phyloP scores from a whole-genome alignment of 2,329 filamentous ascomycete genomes.

The Bipolaris victoriae region DNA sequence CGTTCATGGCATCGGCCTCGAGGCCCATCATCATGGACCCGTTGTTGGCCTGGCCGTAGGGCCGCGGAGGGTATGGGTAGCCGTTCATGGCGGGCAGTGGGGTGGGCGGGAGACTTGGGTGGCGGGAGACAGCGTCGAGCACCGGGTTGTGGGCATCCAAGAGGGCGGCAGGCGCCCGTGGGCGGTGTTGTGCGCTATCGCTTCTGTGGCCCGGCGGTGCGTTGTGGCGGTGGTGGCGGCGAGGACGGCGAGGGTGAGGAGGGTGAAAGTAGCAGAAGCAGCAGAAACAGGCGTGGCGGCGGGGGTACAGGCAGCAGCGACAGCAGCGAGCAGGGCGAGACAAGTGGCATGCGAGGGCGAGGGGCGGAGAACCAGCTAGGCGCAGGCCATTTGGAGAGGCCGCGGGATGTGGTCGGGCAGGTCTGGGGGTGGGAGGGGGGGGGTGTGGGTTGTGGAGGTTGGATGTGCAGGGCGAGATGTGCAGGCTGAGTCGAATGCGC shows the following conservation, averaged over 20 bases:
- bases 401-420: constrained; percentile 1
- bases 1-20: constrained; percentile 30
- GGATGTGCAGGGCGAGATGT: constrained; percentile 17
- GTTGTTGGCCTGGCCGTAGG: constrained; percentile 34
- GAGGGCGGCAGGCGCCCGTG: constrained; percentile 11
- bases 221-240: constrained; percentile 7
- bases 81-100: constrained; percentile 44
- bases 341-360: constrained; percentile 1
- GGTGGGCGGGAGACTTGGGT: neutral
- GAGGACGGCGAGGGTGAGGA: neutral
- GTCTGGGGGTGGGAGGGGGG: constrained; percentile 3
- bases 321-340: neutral
- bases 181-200: constrained; percentile 15
- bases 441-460: constrained; percentile 6
- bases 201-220: constrained; percentile 18
- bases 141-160: constrained; percentile 17
- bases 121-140: constrained; percentile 3
- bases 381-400: constrained; percentile 2
- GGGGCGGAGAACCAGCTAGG: neutral
- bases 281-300: neutral
- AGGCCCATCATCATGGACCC: constrained; percentile 45
- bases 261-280: neutral
- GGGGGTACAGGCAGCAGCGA: no score
- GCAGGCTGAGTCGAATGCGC: constrained; percentile 17
- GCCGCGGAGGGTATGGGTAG: constrained; percentile 46